phyloP scores from a whole-genome alignment of 768 basidiomycete genomes.

The Daedaleopsis sinensis region DNA sequence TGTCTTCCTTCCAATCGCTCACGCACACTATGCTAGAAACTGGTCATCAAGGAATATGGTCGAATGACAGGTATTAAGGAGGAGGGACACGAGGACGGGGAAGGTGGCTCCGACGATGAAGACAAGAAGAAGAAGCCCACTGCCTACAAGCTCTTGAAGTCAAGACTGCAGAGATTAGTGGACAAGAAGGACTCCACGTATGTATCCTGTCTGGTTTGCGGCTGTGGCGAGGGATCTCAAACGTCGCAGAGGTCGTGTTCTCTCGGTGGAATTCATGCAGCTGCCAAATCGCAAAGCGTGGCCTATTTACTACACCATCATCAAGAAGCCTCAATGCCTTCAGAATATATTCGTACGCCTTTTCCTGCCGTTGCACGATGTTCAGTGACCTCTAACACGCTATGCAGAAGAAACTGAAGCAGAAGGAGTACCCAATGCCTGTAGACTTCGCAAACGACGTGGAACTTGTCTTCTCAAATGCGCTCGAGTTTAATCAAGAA shows the following conservation, averaged over 20 bases:
- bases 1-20: neutral
- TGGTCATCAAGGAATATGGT: conserved; percentile 48
- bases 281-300: conserved; percentile 80
- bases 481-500: conserved; percentile 86
- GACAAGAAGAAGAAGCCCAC: conserved; percentile 63
- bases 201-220: conserved; percentile 29
- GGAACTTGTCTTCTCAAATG: conserved; percentile 89
- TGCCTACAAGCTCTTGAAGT: conserved; percentile 67
- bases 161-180: conserved; percentile 70
- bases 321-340: conserved; percentile 78
- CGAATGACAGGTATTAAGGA: conserved; percentile 47
- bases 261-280: conserved; percentile 81
- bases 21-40: conserved; percentile 40
- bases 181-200: conserved; percentile 74
- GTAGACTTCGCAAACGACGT: conserved; percentile 84
- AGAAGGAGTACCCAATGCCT: conserved; percentile 70
- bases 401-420: conserved; percentile 75
- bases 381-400: neutral
- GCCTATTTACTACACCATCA: conserved; percentile 78
- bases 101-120: conserved; percentile 39
- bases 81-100: conserved; percentile 30
- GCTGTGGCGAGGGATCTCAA: conserved; percentile 2
- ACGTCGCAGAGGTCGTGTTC: conserved; percentile 57
- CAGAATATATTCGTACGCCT: conserved; percentile 72
- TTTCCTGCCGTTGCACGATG: neutral